Base-by-base conservation (phyloP, 805 yeast species). In the Teunomyces kruisii region DNA sequence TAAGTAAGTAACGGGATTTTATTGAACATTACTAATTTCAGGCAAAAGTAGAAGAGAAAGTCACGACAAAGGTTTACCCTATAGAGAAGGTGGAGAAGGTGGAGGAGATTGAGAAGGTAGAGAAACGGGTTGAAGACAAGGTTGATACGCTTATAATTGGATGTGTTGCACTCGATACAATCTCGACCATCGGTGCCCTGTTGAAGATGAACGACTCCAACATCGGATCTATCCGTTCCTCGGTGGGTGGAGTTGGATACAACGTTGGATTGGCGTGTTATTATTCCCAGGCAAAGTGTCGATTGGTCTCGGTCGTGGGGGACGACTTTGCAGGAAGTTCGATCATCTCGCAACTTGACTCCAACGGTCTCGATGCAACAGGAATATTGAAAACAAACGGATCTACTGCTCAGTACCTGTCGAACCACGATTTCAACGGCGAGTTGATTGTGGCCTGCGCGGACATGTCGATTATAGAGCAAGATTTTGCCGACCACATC, bases 201-300 rank as follows among this genome's bases (percentile, higher is more conserved):
- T 43, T 56, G 13, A 53, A 49, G 10, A 54, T 75, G 53, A 63
- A 67, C 9, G 92, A 92, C 47, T 88, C 96, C 2, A 86, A 86
- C 51, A 94, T 94, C 0, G 90, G 94, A 0, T 58, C 55, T 0
- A 73, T 79, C 5, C 54, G 62, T 1, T 73, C 82, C 2, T 71
- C 84, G 0, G 59, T 88, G 7, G 97, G 96, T 1, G 97, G 96
- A 1, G 96, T 89, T 2, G 97, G 89, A 0, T 83, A 78, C 59
- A 89, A 90, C 55, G 82, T 89, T 12, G 82, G 88, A 0, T 56
- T 78, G n/a, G 92, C 94, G 0, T 70, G 85, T 3, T 56, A 63
- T 14, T 76, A 71, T 47, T 48, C 52, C 5, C 31, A 46, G 6
- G 32, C 42, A n/a, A 58, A 49, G 40, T 52, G 68, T 1, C 65